Evolutionary conservation across 108 stramenopile species (phyloP).

Genomic region (Nannochloropsis salina): DNA sequence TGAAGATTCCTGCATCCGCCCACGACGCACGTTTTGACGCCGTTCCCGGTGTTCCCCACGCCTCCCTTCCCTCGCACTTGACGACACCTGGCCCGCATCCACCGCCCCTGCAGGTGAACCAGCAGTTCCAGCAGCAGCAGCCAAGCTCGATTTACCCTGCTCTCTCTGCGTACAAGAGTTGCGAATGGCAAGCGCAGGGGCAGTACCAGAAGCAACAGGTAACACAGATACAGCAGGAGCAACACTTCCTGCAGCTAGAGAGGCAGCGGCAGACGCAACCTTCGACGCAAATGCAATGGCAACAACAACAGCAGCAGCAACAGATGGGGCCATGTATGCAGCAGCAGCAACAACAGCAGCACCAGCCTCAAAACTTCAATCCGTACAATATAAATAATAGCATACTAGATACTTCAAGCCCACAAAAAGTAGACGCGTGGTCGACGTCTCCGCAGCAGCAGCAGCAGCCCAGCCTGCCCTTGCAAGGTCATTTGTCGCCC

Average conservation of each 20-base stretch:
- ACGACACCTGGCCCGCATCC: background rate
- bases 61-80: background rate
- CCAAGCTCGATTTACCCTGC: too few species aligned
- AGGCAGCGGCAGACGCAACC: background rate
- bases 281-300: background rate
- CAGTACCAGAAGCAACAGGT: too few species aligned
- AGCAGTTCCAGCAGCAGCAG: background rate
- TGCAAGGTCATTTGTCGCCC: too few species aligned
- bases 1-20: background rate
- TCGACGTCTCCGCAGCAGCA: too few species aligned
- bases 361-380: background rate
- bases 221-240: background rate
- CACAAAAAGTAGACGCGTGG: background rate
- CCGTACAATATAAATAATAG: constrained; percentile 2
- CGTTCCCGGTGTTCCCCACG: background rate
- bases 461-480: too few species aligned
- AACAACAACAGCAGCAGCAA: background rate
- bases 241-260: background rate
- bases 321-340: background rate
- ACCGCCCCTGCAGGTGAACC: background rate
- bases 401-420: background rate
- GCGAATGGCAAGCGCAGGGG: too few species aligned
- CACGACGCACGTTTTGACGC: background rate
- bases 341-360: background rate
- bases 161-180: too few species aligned